Evolutionary conservation across 768 basidiomycete species (phyloP).

Genomic region (Lactifluus volemus): DNA sequence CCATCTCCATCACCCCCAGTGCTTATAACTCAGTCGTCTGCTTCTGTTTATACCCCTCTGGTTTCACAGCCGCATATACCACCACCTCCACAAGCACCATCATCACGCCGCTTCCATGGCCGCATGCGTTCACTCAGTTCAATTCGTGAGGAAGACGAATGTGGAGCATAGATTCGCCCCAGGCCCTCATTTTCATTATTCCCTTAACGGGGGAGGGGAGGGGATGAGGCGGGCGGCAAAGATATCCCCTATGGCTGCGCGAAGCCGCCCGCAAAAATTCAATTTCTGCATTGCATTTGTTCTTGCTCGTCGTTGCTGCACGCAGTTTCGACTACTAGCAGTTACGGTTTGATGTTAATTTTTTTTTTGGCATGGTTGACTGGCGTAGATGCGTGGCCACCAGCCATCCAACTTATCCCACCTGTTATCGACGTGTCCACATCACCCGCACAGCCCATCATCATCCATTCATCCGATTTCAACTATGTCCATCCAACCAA

Average conservation of each 20-base stretch:
- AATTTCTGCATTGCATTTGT: not conserved
- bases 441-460: not conserved
- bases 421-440: slow-evolving; percentile 1
- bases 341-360: not conserved
- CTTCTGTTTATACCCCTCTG: slow-evolving; percentile 10
- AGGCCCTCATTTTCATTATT: not conserved
- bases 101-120: slow-evolving; percentile 15
- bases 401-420: slow-evolving; percentile 5
- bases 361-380: not conserved
- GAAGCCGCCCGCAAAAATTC: slow-evolving; percentile 9
- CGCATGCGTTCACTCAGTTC: slow-evolving; percentile 19
- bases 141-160: slow-evolving; percentile 20
- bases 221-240: slow-evolving; percentile 3
- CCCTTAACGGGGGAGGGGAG: not conserved
- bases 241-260: slow-evolving; percentile 14
- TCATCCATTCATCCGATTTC: slow-evolving; percentile 1
- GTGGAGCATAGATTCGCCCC: not conserved
- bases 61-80: slow-evolving; percentile 8
- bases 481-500: not conserved
- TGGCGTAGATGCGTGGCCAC: slow-evolving; percentile 12
- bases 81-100: slow-evolving; percentile 12
- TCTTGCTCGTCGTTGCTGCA: not conserved
- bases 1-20: slow-evolving; percentile 10
- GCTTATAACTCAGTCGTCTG: not conserved
- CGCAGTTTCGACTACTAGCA: not conserved